Conservation (phyloP, 192 early-diverging fungal genomes). For the Pilobolus umbonatus region DNA sequence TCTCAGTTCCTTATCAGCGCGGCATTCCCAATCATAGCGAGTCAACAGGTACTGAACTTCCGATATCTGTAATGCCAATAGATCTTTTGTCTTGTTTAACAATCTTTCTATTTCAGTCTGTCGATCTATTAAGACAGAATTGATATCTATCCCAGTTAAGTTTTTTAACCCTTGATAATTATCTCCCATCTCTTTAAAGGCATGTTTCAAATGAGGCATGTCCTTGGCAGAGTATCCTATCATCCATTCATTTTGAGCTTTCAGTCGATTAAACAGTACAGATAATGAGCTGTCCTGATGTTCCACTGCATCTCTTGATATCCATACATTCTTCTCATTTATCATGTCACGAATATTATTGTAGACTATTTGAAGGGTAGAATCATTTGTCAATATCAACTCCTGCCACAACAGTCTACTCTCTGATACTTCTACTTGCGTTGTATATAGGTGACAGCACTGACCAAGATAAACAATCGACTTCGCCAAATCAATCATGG, state of each 20-base stretch:
- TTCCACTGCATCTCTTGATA: conserved; percentile 10
- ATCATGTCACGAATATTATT: conserved; percentile 15
- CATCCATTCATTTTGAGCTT: not conserved
- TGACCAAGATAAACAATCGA: no score
- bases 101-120: not conserved
- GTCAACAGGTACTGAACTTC: not conserved
- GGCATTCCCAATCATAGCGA: conserved; percentile 5
- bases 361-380: no score
- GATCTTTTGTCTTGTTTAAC: not conserved
- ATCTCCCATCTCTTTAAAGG: not conserved
- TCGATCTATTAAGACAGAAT: not conserved
- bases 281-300: not conserved
- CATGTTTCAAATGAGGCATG: not conserved
- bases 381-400: no score
- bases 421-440: no score
- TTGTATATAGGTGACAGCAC: no score
- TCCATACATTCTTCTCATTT: conserved; percentile 16
- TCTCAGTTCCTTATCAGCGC: conserved; percentile 1
- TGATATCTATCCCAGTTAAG: not conserved
- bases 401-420: no score
- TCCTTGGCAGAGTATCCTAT: no score
- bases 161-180: no score
- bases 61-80: not conserved
- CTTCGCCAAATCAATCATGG: no score
- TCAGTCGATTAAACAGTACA: not conserved